phyloP scores from a whole-genome alignment of 2,329 filamentous ascomycete genomes.

The Chalaropsis ovoidea region DNA sequence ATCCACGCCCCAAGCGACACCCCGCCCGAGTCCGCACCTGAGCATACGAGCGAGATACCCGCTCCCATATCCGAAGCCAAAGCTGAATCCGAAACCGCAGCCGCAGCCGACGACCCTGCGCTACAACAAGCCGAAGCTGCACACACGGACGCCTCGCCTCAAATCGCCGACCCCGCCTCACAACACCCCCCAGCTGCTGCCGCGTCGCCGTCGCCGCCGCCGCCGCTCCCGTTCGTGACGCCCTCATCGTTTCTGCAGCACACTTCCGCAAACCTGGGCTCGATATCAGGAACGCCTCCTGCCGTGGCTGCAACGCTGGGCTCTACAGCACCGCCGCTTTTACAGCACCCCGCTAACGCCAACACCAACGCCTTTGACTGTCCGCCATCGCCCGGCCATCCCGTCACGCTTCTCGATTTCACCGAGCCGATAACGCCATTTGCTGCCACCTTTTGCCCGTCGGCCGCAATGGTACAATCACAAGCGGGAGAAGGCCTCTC shows the following conservation, averaged over 20 bases:
- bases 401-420: constrained; percentile 29
- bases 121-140: not conserved
- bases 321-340: constrained; percentile 18
- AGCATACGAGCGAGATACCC: not conserved
- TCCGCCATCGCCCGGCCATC: constrained; percentile 15
- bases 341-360: constrained; percentile 11
- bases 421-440: constrained; percentile 32
- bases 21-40: not conserved
- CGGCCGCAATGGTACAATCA: constrained; percentile 17
- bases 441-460: constrained; percentile 36
- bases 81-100: not conserved
- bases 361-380: not conserved
- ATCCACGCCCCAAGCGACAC: constrained; percentile 17
- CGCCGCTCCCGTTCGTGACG: constrained; percentile 45
- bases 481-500: constrained; percentile 32
- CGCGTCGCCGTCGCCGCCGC: constrained; percentile 24
- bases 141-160: constrained; percentile 1
- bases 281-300: constrained; percentile 24
- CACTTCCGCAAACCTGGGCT: constrained; percentile 27
- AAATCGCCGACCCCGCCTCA: constrained; percentile 25
- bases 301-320: constrained; percentile 26
- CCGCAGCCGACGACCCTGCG: not conserved
- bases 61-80: not conserved
- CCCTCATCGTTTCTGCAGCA: constrained; percentile 49
- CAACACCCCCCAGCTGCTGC: constrained; percentile 25